These are phyloP conservation scores for Scheffersomyces titani DNA, from an alignment of 1,139 yeast species.

Conservation along the genomic window DNA sequence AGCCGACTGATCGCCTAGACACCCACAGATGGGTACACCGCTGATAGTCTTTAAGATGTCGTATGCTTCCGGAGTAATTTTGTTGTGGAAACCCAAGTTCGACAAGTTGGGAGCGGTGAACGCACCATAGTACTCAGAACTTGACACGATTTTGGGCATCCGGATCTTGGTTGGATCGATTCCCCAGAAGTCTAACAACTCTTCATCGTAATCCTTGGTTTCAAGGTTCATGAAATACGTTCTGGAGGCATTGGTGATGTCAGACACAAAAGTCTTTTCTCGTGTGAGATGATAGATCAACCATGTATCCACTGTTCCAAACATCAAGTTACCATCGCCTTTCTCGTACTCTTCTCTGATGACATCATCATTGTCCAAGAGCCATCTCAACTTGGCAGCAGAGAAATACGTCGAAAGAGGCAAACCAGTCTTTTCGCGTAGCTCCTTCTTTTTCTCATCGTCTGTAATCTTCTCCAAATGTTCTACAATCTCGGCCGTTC, in stretches of 20 bases:
- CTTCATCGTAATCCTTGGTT: constrained; percentile 74
- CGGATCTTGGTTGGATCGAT: constrained; percentile 69
- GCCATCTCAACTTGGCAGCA: constrained; percentile 89
- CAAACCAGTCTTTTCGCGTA: constrained; percentile 74
- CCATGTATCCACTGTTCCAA: constrained; percentile 97
- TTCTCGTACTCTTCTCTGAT: constrained; percentile 70
- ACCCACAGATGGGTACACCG: constrained; percentile 81
- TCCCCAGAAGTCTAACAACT: constrained; percentile 74
- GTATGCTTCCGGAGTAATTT: constrained; percentile 52
- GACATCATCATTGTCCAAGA: constrained; percentile 75
- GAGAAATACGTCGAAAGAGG: constrained; percentile 92
- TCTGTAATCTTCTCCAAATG: constrained; percentile 60
- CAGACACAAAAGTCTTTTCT: constrained; percentile 73
- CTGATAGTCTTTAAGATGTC: constrained; percentile 50
- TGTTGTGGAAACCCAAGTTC: constrained; percentile 52
- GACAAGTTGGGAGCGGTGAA: constrained; percentile 61
- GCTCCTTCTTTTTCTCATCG: constrained; percentile 57
- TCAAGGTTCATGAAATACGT: constrained; percentile 88
- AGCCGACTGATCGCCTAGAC: constrained; percentile 93
- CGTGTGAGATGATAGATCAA: constrained; percentile 81
- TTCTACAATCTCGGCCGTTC: constrained; percentile 75
- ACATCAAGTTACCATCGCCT: constrained; percentile 75
- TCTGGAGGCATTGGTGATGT: constrained; percentile 89
- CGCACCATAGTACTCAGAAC: constrained; percentile 78
- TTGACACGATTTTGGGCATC: constrained; percentile 79